Base-by-base conservation (phyloP, 345 rosid genomes). In the Bruguiera gymnorhiza region DNA sequence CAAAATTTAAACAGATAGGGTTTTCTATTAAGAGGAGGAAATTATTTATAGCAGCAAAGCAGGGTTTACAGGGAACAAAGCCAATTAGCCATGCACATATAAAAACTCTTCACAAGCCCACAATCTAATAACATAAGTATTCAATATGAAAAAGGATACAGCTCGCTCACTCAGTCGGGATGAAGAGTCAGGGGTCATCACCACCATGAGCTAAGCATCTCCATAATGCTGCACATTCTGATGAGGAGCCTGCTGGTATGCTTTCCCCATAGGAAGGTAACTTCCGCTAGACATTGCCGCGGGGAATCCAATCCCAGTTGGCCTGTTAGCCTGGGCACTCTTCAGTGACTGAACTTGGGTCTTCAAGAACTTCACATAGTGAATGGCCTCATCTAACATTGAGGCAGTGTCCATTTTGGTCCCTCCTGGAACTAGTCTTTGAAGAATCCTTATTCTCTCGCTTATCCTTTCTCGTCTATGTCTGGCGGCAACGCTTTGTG, bases 361-460 rank as follows among this genome's bases (percentile, higher is more conserved):
- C 82, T 88, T 88, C 79, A 88, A 71, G 76, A 88, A 88, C 85
- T 88, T 88, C 30, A 88, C 86, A 56, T 88, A 88, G 63, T 86
- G 94, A 56, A 85, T 85, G 19, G 94, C 91, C 74, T 88, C 94
- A 64, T 88, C 94, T 57, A 88, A 72, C 94, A 88, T 88, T 1
- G 94, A 88, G 1, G 94, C 94, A 0, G 94, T 88, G 74, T 88
- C 94, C 94, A 86, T 88, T 75, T 85, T 88, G 39, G 94, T 88
- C 61, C 94, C 94, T 2, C 94, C 94, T 0, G 94, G 94, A 39
- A 88, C 94, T 0, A 88, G 83, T 74, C 89, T 78, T 76, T 88
- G 94, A 10, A 88, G 83, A 56, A 86, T 86, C 75, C 91, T 76
- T 11, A 88, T 86, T 55, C 83, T 81, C 80, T 88, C 89, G 43